These are phyloP conservation scores for Suhomyces bribrorum DNA, from an alignment of 1,139 yeast species.

Conservation along the genomic window DNA sequence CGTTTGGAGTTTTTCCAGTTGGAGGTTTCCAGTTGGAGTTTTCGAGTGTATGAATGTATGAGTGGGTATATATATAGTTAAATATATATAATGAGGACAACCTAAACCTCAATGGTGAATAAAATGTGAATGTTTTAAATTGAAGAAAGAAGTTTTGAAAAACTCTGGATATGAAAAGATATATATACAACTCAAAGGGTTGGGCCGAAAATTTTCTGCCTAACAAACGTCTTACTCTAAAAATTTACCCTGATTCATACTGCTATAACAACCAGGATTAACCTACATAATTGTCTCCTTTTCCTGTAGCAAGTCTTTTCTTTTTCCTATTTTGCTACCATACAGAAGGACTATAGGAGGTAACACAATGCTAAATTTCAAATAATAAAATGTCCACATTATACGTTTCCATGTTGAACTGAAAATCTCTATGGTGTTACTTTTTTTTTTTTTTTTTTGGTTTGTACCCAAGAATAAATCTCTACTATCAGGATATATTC, in stretches of 20 bases:
- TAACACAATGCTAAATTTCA: slow-evolving; percentile 7
- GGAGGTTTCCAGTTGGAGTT: too few relatives aligned
- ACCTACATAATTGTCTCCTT: slow-evolving; percentile 13
- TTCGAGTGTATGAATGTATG: not conserved
- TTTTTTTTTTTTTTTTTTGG: slow-evolving; percentile 4
- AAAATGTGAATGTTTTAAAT: slow-evolving; percentile 3
- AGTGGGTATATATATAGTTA: slow-evolving; percentile 3
- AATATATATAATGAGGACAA: slow-evolving; percentile 6
- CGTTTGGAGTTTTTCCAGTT: too few relatives aligned
- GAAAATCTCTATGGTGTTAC: slow-evolving; percentile 8
- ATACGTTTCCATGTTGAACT: slow-evolving; percentile 7
- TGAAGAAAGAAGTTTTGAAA: slow-evolving; percentile 2
- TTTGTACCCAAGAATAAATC: slow-evolving; percentile 4
- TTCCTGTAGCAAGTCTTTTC: slow-evolving; percentile 10
- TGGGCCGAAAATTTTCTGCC: slow-evolving; percentile 8
- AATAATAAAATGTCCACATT: slow-evolving; percentile 10
- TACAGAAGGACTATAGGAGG: slow-evolving; percentile 7
- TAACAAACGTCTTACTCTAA: slow-evolving; percentile 3
- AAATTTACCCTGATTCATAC: slow-evolving; percentile 12
- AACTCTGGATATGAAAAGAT: slow-evolving; percentile 8
- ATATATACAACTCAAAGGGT: slow-evolving; percentile 9
- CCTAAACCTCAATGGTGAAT: slow-evolving; percentile 10
- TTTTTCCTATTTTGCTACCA: slow-evolving; percentile 7
- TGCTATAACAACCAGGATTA: slow-evolving; percentile 13
- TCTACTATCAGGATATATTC: slow-evolving; percentile 11